A percentile compares a stretch with the other conserved stretches of the same genome.
Evolutionary conservation across 495 filamentous ascomycete species (phyloP).

Genomic region (Penicillium diatomitis): DNA sequence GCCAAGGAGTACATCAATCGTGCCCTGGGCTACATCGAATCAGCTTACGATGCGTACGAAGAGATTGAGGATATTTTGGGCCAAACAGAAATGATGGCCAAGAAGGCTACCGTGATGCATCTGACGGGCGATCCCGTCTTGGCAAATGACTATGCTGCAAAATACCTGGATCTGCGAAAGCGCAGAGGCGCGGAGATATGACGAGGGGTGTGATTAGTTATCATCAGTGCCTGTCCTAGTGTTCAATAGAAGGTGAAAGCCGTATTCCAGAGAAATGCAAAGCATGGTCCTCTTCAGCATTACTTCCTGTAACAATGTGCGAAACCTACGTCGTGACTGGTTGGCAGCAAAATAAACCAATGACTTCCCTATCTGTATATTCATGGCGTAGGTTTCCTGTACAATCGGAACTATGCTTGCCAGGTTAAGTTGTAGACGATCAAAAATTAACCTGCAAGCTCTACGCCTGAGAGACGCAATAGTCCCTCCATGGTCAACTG

Average conservation of each 20-base stretch:
- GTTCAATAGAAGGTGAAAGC: no score
- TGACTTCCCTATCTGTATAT: no score
- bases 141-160: slow-evolving; percentile 66
- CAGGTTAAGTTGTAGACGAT: no score
- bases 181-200: slow-evolving; percentile 14
- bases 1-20: slow-evolving; percentile 53
- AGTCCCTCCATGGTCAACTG: background rate
- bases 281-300: background rate
- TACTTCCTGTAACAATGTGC: no score
- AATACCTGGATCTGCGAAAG: slow-evolving; percentile 53
- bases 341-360: no score
- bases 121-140: slow-evolving; percentile 59
- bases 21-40: slow-evolving; percentile 59
- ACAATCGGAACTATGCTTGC: no score
- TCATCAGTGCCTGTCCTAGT: no score
- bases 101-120: slow-evolving; percentile 75
- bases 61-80: slow-evolving; percentile 64
- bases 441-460: no score
- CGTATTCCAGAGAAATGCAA: background rate
- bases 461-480: no score
- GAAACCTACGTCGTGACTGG: no score
- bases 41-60: slow-evolving; percentile 58
- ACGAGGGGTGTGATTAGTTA: background rate
- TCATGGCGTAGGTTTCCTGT: no score
- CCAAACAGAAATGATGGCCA: slow-evolving; percentile 77